Evolutionary conservation across 2,329 filamentous ascomycete genomes (phyloP), one percentile per base, ranked within the genome.

Genomic region (Ambrosiella beaveri): DNA sequence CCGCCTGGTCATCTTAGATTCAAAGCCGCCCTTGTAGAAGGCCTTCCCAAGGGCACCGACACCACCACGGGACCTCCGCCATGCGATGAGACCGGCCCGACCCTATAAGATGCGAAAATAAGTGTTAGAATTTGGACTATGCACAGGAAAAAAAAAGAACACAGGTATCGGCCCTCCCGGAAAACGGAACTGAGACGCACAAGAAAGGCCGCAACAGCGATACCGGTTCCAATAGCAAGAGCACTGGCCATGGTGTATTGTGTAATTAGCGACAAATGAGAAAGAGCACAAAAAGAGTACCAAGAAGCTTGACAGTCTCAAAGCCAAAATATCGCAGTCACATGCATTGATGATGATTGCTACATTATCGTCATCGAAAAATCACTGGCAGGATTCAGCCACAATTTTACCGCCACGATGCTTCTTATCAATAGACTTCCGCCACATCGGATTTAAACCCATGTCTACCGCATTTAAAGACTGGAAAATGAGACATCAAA

Each of bases 1-100:
- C 69, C 85, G 83, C 70, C 85, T 81, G 70, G 82, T 96, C 91
- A 98, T 98, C 71, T 85, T 86, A 61, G 82, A 77, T 74, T 98
- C 93, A 68, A 98, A 98, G n/a, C 93, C 93, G 64, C 93, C 93
- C 73, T 97, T 98, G 78, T 96, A 97, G 68, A 89, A 98, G 47
- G 89, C 83, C 71, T 90, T 89, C 65, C 93, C 93, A 65, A 95
- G 74, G 40, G 86, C 84, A 63, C 85, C 86, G 53, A 86, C 76
- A 63, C 84, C 84, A 62, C 86, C 86, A 62, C 86, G 80, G 61
- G 85, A 95, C 66, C 88, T 82, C 63, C 90, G 83, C 70, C 90
- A 80, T 64, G 93, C 93, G 66, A 97, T 86, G 44, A 95, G 79
- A 65, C 90, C 91, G 61, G 93, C 91, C 68, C 93, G 88, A 64